A percentile compares a stretch with the other conserved stretches of the same genome.
phyloP scores from a whole-genome alignment of 2,329 filamentous ascomycete genomes.

The Colletotrichum navitas region DNA sequence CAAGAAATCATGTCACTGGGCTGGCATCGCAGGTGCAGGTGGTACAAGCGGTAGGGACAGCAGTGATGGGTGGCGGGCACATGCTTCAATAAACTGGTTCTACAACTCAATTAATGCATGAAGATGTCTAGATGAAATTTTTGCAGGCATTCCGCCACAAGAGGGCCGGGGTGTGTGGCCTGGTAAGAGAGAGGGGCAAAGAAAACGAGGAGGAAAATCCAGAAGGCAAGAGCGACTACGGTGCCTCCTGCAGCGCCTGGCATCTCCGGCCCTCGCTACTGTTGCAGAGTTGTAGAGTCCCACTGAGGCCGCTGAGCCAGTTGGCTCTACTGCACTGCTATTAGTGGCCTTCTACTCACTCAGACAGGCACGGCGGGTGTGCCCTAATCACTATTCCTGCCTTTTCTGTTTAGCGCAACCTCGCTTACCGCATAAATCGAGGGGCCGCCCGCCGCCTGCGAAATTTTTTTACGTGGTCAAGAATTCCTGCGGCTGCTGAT shows the following conservation, averaged over 20 bases:
- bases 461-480: conserved; percentile 53
- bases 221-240: conserved; percentile 11
- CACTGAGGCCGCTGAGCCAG: conserved; percentile 3
- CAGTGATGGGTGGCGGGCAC: conserved; percentile 23
- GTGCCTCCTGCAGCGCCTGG: not conserved
- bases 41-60: conserved; percentile 29
- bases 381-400: conserved; percentile 39
- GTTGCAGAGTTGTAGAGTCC: conserved; percentile 1
- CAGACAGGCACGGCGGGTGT: conserved; percentile 34
- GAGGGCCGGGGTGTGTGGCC: not conserved
- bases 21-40: conserved; percentile 27
- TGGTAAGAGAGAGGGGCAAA: not conserved
- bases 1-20: conserved; percentile 33
- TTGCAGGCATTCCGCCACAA: conserved; percentile 30
- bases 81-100: conserved; percentile 31
- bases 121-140: conserved; percentile 39
- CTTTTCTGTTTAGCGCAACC: conserved; percentile 36
- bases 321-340: conserved; percentile 12
- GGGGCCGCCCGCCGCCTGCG: conserved; percentile 43
- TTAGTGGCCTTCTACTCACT: conserved; percentile 17
- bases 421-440: conserved; percentile 43
- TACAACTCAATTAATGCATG: conserved; percentile 39
- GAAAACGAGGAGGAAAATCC: conserved; percentile 16
- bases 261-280: conserved; percentile 25
- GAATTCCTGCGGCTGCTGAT: conserved; percentile 37